Percentiles rank a stretch among this genome's conserved stretches.
These are phyloP conservation scores for Globisporangium carolinianum DNA, from an alignment of 352 stramenopile genomes.

Conservation along the genomic window DNA sequence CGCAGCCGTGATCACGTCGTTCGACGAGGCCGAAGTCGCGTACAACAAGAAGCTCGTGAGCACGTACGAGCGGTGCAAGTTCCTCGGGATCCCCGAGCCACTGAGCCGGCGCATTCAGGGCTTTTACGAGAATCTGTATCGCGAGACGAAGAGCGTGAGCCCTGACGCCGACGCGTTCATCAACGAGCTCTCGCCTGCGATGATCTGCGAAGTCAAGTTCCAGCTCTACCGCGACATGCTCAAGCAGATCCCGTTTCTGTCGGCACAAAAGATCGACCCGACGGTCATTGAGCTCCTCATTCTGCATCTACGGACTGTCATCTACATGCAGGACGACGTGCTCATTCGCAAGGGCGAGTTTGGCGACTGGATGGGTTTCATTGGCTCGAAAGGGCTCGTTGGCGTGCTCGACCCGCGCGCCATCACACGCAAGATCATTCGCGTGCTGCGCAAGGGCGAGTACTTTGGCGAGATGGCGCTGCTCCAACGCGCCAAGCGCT, in stretches of 20 bases:
- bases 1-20: conserved; percentile 54
- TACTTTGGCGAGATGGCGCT: conserved; percentile 79
- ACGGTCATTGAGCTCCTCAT: conserved; percentile 78
- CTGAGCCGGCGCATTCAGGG: conserved; percentile 45
- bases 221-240: conserved; percentile 74
- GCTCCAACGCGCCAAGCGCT: conserved; percentile 54
- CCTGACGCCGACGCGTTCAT: conserved; percentile 67
- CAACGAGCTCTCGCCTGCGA: conserved; percentile 57
- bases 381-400: conserved; percentile 60
- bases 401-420: conserved; percentile 56
- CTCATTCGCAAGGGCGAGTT: conserved; percentile 76
- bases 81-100: conserved; percentile 50
- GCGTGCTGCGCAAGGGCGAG: conserved; percentile 60
- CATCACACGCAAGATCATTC: conserved; percentile 37
- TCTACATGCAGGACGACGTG: conserved; percentile 80
- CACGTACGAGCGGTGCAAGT: conserved; percentile 54
- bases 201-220: conserved; percentile 76
- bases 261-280: conserved; percentile 46
- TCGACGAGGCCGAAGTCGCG: conserved; percentile 54
- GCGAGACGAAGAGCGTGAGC: conserved; percentile 58
- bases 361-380: conserved; percentile 81
- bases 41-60: conserved; percentile 72
- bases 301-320: conserved; percentile 56
- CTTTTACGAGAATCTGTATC: conserved; percentile 68
- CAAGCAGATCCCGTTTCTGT: conserved; percentile 74